Base-by-base conservation (phyloP, 768 basidiomycete species). In the Cyclocybe aegerita region DNA sequence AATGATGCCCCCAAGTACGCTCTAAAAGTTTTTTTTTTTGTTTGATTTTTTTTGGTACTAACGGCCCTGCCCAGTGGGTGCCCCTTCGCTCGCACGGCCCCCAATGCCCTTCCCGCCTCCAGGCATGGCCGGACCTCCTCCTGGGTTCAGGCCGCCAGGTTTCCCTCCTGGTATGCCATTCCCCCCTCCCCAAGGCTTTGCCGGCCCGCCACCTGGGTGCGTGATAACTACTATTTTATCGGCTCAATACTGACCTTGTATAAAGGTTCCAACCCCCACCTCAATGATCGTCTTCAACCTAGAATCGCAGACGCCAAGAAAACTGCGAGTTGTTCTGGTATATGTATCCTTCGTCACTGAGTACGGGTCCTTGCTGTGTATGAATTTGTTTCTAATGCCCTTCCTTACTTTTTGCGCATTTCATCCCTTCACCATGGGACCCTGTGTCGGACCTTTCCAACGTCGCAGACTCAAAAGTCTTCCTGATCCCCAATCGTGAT, bases 111-210 rank as follows among this genome's bases (percentile, higher is more conserved):
- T 80, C 59, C 71, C 75, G 15, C 79, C 83, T 40, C 88, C 90
- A 59, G 89, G 89, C 14, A 90, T 93, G 90, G 82, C 87, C 23
- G 90, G 89, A 9, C 83, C 88, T 33, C 92, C 92, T 37, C 90
- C 90, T 42, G 90, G 90, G 48, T 91, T 91, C 77, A 76, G 86
- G 45, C 88, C 90, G 17, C 88, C 87, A 44, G 88, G 90, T 40
- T 88, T 90, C 76, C 88, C 89, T 47, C 85, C 85, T 17, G 86
- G 88, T 45, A 85, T 86, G 79, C 81, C 85, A 10, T 89, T 89
- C 72, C 80, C 83, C 46, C 88, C 90, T 38, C 89, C 90, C 39
- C 86, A 89, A 46, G 89, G 89, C 9, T 90, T 92, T 65, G 80
- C 73, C 54, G 88, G 85, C 2, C 87, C 89, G 56, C 90, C 91